Evolutionary conservation across 805 yeast genomes (phyloP).

Genomic region (Alloascoidea hylecoeti): DNA sequence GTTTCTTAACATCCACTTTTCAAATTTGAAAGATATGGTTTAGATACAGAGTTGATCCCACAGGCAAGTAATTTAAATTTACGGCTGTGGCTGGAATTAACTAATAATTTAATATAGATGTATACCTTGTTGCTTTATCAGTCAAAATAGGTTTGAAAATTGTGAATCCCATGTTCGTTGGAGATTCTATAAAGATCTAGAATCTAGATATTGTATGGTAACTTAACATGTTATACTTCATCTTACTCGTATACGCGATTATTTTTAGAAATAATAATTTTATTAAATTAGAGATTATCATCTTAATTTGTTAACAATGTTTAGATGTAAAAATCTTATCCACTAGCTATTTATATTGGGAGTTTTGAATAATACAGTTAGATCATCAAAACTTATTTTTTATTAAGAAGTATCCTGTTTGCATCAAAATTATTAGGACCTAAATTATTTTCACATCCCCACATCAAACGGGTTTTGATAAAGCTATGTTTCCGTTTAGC

Average conservation of each 20-base stretch:
- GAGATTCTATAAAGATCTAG: conserved; percentile 27
- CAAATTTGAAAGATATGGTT: conserved; percentile 19
- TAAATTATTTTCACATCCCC: conserved; percentile 20
- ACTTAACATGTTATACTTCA: no score
- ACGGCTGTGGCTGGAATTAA: background rate
- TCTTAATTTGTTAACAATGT: conserved; percentile 20
- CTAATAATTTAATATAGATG: no score
- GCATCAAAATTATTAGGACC: conserved; percentile 26
- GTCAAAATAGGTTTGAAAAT: conserved; percentile 21
- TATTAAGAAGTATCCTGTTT: conserved; percentile 32
- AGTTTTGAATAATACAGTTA: conserved; percentile 14
- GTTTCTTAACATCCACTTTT: conserved; percentile 18
- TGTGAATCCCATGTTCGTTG: conserved; percentile 35
- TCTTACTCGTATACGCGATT: no score
- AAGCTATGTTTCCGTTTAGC: conserved; percentile 22
- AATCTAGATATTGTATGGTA: no score
- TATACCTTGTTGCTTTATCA: conserved; percentile 25
- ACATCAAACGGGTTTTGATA: conserved; percentile 21
- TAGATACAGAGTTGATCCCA: conserved; percentile 19
- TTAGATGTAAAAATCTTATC: conserved; percentile 12
- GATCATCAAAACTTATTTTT: conserved; percentile 30
- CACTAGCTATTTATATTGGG: no score
- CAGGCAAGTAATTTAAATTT: background rate
- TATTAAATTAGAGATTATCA: conserved; percentile 15
- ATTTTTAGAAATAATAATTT: no score